phyloP scores from a whole-genome alignment of 2,329 filamentous ascomycete species.

The Emericellopsis cladophorae region DNA sequence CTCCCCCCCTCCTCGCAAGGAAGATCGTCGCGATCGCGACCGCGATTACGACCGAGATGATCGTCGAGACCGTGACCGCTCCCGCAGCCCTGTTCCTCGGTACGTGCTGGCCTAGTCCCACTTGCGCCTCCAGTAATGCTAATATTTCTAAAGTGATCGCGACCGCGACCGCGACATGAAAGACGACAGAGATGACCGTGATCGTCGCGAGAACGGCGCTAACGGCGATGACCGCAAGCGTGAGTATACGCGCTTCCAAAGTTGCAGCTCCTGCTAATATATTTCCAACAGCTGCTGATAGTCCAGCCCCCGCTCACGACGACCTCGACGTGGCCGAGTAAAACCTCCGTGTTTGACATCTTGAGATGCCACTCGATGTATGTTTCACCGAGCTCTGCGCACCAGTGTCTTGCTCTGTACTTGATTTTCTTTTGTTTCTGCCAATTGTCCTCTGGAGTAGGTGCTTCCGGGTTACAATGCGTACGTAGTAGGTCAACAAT shows the following conservation, averaged over 20 bases:
- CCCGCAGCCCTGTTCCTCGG: constrained; percentile 56
- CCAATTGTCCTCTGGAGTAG: too few species aligned
- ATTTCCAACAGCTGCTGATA: constrained; percentile 46
- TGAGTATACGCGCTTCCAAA: constrained; percentile 24
- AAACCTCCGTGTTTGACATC: not conserved
- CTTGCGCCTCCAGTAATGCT: not conserved
- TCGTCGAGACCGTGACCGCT: constrained; percentile 65
- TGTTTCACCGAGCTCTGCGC: too few species aligned
- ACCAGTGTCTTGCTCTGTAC: not conserved
- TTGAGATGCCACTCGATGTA: too few species aligned
- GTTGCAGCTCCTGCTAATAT: constrained; percentile 12
- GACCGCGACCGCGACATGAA: constrained; percentile 40
- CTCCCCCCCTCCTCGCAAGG: constrained; percentile 78
- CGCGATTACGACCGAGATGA: constrained; percentile 67
- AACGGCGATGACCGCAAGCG: constrained; percentile 89
- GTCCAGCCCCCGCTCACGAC: constrained; percentile 74
- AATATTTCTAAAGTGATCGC: constrained; percentile 13
- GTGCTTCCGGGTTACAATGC: too few species aligned
- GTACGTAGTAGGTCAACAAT: too few species aligned
- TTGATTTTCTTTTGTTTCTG: not conserved
- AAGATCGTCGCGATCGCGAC: constrained; percentile 69
- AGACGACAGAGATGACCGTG: constrained; percentile 59
- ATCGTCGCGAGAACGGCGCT: constrained; percentile 62
- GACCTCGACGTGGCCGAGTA: constrained; percentile 91
- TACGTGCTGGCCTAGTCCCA: constrained; percentile 13